Base-by-base conservation (phyloP, 202 grass and related monocot species). In the Digitaria exilis region DNA sequence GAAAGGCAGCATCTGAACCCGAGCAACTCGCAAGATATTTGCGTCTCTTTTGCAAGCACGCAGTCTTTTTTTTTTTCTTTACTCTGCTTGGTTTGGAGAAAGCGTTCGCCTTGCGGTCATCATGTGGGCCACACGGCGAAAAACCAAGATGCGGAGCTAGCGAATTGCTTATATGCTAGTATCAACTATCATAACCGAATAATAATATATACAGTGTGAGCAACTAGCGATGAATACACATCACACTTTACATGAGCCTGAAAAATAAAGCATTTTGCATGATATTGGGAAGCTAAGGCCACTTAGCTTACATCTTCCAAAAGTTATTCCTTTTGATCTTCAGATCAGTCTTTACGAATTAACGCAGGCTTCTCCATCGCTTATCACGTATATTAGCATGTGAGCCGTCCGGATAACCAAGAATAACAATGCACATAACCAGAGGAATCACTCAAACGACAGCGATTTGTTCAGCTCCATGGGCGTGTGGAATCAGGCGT, bases 121-220 rank as follows among this genome's bases (percentile, higher is more conserved):
- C n/a, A 41, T 41, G 10, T n/a, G 32, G 64, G 34, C 19, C 34
- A 41, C 35, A 37, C 18, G 11, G 37, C 43, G 37, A 68, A 65
- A 37, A 35, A 39, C 17, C 62, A 9, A 11, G 7, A 7, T 21
- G 8, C n/a, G n/a, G n/a, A n/a, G n/a, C n/a, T n/a, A 39, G 37
- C 37, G 37, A 39, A 39, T 39, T 7, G 37, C 37, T 39, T 39
- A 39, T 39, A 39, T 39, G n/a, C n/a, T n/a, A n/a, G n/a, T n/a
- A n/a, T n/a, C n/a, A n/a, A 39, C 7, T 74, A 80, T 88, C 68
- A 49, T 41, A 37, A 16, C 30, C 60, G 39, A 46, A 83, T 49
- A 8, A 18, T 63, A 59, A 29, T 6, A 61, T 17, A 28, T 44
- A 8, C 4, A 41, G 2, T 46, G 73, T 9, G 17, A 76, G 78